Percentiles rank a stretch among this genome's conserved stretches.
Conservation (phyloP, 208 protist species). For the Trypanosoma rangeli region DNA sequence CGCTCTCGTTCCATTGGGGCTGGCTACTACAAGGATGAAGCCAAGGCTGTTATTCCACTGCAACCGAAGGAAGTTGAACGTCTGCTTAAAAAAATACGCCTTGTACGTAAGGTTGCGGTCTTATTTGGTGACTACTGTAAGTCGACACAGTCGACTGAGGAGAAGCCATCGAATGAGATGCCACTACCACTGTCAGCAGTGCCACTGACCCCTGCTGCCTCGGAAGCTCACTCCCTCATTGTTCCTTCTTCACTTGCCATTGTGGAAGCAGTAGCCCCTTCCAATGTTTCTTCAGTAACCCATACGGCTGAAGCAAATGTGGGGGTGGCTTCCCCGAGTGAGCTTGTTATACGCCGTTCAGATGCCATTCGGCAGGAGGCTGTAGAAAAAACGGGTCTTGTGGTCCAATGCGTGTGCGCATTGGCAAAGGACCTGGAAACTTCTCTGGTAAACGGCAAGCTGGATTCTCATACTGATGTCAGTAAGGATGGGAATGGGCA, state of each 20-base stretch:
- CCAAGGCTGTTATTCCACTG: conserved; percentile 42
- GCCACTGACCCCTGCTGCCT: conserved; percentile 2
- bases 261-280: conserved; percentile 11
- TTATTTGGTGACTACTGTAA: conserved; percentile 47
- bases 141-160: conserved; percentile 17
- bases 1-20: conserved; percentile 41
- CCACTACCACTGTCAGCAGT: neutral
- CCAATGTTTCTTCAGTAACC: conserved; percentile 1
- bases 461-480: neutral
- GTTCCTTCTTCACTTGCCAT: conserved; percentile 11
- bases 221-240: conserved; percentile 11
- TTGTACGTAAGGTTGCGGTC: conserved; percentile 35
- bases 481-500: neutral
- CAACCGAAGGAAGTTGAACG: conserved; percentile 46
- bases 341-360: conserved; percentile 55
- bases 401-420: conserved; percentile 21
- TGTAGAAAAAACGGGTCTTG: conserved; percentile 24
- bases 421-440: conserved; percentile 25
- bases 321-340: conserved; percentile 38
- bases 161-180: neutral
- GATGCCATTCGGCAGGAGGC: conserved; percentile 44
- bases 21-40: conserved; percentile 66
- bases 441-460: neutral
- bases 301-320: neutral
- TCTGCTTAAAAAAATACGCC: conserved; percentile 33